Conservation (phyloP, 805 yeast species). For the Yamadazyma sp. region DNA sequence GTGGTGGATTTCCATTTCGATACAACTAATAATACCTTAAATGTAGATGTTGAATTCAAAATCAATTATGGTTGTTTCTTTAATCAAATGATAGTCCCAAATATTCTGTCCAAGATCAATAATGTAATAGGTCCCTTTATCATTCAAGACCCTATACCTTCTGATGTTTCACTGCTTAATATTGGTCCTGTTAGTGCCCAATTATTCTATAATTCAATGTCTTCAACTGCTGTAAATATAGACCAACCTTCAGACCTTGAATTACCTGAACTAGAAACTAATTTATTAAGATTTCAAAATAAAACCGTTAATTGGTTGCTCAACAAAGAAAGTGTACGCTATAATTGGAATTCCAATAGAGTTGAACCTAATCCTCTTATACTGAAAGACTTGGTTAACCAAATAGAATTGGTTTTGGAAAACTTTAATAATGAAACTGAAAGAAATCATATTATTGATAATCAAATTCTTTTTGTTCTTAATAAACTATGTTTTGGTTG, state of each 20-base stretch:
- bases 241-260: conserved; percentile 18
- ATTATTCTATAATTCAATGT: conserved; percentile 49
- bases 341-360: conserved; percentile 23
- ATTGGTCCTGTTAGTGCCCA: conserved; percentile 27
- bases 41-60: conserved; percentile 13
- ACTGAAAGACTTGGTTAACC: conserved; percentile 1
- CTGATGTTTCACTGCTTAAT: conserved; percentile 3
- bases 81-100: conserved; percentile 17
- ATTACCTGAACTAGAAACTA: conserved; percentile 43
- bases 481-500: conserved; percentile 55
- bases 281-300: conserved; percentile 49
- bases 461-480: conserved; percentile 25
- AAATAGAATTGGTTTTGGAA: background rate
- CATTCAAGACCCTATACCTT: conserved; percentile 7
- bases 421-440: background rate
- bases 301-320: conserved; percentile 58
- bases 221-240: conserved; percentile 38
- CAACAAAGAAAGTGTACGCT: conserved; percentile 44
- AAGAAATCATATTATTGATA: conserved; percentile 11
- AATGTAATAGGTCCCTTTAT: conserved; percentile 2
- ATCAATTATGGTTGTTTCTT: conserved; percentile 17
- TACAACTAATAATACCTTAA: conserved; percentile 9
- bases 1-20: conserved; percentile 12
- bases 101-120: conserved; percentile 14
- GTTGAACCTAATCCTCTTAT: conserved; percentile 19